These are phyloP conservation scores for Geranium brycei DNA, from an alignment of 345 rosid genomes.

Conservation along the genomic window DNA sequence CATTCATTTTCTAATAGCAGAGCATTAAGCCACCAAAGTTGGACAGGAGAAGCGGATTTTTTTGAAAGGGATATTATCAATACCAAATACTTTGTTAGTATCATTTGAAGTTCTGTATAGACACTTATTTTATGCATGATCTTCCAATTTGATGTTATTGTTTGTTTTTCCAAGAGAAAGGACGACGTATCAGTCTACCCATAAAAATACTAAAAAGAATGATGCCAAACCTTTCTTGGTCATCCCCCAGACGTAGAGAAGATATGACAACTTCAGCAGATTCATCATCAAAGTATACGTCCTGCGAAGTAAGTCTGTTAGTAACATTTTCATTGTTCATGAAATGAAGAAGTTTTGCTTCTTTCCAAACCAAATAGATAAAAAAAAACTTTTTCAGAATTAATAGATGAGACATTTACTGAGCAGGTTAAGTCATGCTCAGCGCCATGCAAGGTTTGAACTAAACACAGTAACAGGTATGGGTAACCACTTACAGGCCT, in stretches of 20 bases:
- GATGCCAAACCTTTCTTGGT: slow-evolving; percentile 59
- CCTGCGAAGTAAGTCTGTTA: slow-evolving; percentile 38
- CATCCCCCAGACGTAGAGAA: slow-evolving; percentile 83
- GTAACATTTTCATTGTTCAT: slow-evolving; percentile 12
- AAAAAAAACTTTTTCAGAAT: not conserved
- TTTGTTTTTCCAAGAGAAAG: not conserved
- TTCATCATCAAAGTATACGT: slow-evolving; percentile 95
- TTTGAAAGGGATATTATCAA: too few species aligned
- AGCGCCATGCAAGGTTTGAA: not conserved
- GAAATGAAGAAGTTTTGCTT: not conserved
- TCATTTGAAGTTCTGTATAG: too few species aligned
- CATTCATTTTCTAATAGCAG: too few species aligned
- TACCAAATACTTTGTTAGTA: too few species aligned
- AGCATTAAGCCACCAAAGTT: too few species aligned
- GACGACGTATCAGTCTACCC: not conserved
- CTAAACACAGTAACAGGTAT: not conserved
- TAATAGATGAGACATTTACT: not conserved
- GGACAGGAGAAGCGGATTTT: too few species aligned
- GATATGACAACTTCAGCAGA: slow-evolving; percentile 96
- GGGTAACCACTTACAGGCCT: too few species aligned
- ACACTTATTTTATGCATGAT: too few species aligned
- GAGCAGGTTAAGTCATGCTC: not conserved
- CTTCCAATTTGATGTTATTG: too few species aligned
- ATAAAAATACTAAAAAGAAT: not conserved
- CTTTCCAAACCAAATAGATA: not conserved